Conservation (phyloP, 257 asterid species). For the Rauvolfia tetraphylla region DNA sequence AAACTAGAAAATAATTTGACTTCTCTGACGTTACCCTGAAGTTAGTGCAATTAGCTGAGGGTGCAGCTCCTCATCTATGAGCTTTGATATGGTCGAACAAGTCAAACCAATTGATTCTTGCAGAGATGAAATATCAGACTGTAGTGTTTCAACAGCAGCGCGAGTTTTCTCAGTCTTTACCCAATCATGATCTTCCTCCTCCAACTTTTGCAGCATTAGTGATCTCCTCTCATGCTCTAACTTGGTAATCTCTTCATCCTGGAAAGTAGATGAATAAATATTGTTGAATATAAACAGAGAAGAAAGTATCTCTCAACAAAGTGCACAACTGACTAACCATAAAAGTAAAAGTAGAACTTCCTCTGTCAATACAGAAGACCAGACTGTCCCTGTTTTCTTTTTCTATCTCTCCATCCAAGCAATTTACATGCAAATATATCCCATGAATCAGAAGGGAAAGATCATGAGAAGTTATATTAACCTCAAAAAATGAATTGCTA, state of each 20-base stretch:
- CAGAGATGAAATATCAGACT: slow-evolving; percentile 46
- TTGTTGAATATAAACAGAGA: background rate
- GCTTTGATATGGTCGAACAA: slow-evolving; percentile 43
- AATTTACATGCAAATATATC: background rate
- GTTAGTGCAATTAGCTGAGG: slow-evolving; percentile 70
- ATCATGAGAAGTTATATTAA: background rate
- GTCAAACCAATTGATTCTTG: slow-evolving; percentile 58
- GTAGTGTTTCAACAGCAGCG: slow-evolving; percentile 47
- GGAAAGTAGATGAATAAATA: slow-evolving; percentile 2
- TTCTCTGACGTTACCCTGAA: slow-evolving; percentile 53
- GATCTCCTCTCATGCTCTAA: slow-evolving; percentile 56
- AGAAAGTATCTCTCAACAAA: background rate
- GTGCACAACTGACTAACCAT: background rate
- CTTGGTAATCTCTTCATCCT: slow-evolving; percentile 73
- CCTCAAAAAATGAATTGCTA: background rate
- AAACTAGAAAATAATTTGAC: background rate
- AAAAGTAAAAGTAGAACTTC: too few relatives aligned
- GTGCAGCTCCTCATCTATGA: slow-evolving; percentile 62
- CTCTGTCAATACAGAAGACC: background rate
- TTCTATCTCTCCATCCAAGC: background rate
- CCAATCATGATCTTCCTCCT: slow-evolving; percentile 56
- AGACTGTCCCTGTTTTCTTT: background rate
- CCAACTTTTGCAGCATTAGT: slow-evolving; percentile 53
- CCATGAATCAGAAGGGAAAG: background rate
- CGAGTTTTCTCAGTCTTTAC: slow-evolving; percentile 60